These are phyloP conservation scores for Chaetomiaceae sp. DNA, from an alignment of 2,329 filamentous ascomycete species.

Conservation along the genomic window DNA sequence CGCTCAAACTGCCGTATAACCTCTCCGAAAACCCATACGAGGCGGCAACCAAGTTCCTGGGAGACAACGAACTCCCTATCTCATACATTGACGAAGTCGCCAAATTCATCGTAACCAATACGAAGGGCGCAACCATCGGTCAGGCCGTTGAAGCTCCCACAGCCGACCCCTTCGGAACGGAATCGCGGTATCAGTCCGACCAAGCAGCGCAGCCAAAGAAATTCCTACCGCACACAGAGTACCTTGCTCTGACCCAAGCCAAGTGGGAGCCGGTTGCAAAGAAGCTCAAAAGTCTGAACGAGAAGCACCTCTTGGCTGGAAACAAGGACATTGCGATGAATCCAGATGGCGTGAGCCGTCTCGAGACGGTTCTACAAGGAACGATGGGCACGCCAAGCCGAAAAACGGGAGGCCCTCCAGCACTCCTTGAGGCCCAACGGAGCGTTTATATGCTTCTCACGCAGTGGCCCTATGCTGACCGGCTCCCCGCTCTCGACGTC, in stretches of 20 bases:
- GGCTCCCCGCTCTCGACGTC: constrained; percentile 80
- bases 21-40: constrained; percentile 90
- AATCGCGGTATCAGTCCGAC: constrained; percentile 73
- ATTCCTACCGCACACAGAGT: constrained; percentile 72
- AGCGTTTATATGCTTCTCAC: constrained; percentile 69
- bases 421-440: constrained; percentile 28
- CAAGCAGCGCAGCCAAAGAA: constrained; percentile 48
- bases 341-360: constrained; percentile 56
- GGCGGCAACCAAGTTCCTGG: constrained; percentile 83
- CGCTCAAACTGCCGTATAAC: constrained; percentile 92
- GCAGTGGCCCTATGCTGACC: constrained; percentile 73
- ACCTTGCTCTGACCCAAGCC: constrained; percentile 70
- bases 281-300: constrained; percentile 59
- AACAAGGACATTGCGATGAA: constrained; percentile 72
- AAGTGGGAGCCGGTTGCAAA: constrained; percentile 51
- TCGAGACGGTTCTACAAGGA: constrained; percentile 58
- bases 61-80: constrained; percentile 81
- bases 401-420: constrained; percentile 32
- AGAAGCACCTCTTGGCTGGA: constrained; percentile 64
- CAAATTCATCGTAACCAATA: constrained; percentile 88
- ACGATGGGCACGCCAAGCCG: constrained; percentile 45
- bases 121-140: constrained; percentile 79
- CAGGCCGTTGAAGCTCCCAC: constrained; percentile 46
- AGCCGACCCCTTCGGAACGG: constrained; percentile 72
- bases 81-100: constrained; percentile 87